Evolutionary conservation across 1,284 basidiomycete species (phyloP).

Genomic region (Irpex sp.): DNA sequence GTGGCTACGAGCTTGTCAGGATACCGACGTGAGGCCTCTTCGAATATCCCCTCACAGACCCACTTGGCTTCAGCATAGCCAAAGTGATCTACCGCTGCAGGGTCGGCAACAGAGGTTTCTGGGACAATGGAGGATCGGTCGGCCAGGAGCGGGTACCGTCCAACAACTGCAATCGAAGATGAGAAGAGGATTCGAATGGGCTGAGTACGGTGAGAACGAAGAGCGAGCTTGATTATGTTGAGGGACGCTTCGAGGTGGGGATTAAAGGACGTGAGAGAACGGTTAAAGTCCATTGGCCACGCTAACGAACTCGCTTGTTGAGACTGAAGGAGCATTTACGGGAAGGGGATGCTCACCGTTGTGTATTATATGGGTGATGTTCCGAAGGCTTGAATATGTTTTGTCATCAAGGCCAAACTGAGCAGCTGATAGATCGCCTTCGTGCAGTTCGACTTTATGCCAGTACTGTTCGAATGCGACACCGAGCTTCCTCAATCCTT

Average conservation of each 20-base stretch:
- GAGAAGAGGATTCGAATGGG: conserved; percentile 27
- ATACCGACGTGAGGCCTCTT: conserved; percentile 22
- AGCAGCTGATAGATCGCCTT: conserved; percentile 4
- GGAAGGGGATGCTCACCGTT: conserved; percentile 18
- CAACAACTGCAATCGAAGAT: conserved; percentile 35
- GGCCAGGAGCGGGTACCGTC: conserved; percentile 23
- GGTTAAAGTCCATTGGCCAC: conserved; percentile 38
- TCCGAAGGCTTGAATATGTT: conserved; percentile 17
- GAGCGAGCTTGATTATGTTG: conserved; percentile 29
- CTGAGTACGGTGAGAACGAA: conserved; percentile 18
- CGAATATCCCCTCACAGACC: conserved; percentile 44
- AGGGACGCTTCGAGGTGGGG: conserved; percentile 28
- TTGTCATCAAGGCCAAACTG: conserved; percentile 8
- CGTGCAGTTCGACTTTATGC: conserved; percentile 11
- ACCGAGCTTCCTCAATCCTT: conserved; percentile 7
- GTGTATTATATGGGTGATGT: conserved; percentile 34
- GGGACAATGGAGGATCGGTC: conserved; percentile 7
- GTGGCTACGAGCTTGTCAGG: conserved; percentile 7
- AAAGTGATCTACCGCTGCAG: conserved; percentile 23
- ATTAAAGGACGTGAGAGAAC: conserved; percentile 32
- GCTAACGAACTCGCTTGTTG: conserved; percentile 6
- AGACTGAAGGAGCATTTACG: too few species aligned
- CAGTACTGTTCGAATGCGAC: neutral
- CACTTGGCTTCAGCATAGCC: conserved; percentile 70
- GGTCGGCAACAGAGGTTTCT: conserved; percentile 25